These are phyloP conservation scores for Argentina anserina DNA, from an alignment of 306 rosid genomes.

Conservation along the genomic window DNA sequence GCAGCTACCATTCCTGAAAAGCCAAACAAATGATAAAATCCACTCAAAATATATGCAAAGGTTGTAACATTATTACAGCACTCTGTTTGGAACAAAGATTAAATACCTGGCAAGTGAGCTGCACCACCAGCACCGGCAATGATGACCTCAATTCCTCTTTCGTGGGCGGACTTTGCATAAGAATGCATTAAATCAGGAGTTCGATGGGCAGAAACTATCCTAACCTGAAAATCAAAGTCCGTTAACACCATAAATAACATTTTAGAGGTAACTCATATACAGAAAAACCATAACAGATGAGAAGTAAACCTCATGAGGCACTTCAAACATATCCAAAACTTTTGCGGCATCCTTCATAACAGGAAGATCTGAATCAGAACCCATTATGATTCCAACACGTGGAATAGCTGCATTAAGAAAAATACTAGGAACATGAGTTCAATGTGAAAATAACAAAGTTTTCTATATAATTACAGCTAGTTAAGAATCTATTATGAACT, in stretches of 20 bases:
- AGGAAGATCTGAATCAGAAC: constrained; percentile 93
- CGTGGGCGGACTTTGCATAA: constrained; percentile 62
- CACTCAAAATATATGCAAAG: neutral
- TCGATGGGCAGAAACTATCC: constrained; percentile 84
- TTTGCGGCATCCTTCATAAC: constrained; percentile 89
- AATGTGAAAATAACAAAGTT: constrained; percentile 1
- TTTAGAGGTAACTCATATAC: neutral
- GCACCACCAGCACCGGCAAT: constrained; percentile 99
- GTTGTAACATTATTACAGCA: neutral
- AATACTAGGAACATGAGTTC: constrained; percentile 11
- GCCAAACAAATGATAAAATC: constrained; percentile 11
- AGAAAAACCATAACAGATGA: neutral
- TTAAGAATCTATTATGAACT: neutral
- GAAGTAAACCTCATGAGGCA: constrained; percentile 64
- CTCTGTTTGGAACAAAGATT: constrained; percentile 5
- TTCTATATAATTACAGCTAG: neutral
- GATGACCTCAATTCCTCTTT: constrained; percentile 70
- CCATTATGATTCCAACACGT: constrained; percentile 86
- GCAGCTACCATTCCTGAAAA: constrained; percentile 91
- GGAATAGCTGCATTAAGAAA: constrained; percentile 46
- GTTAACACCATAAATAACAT: neutral
- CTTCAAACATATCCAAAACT: constrained; percentile 61
- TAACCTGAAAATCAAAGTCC: constrained; percentile 47
- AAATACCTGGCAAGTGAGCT: constrained; percentile 78
- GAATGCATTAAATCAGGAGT: constrained; percentile 79